Percentiles rank a stretch among this genome's conserved stretches.
phyloP scores from a whole-genome alignment of 2,329 filamentous ascomycete species.

The Zymoseptoria ardabiliae region DNA sequence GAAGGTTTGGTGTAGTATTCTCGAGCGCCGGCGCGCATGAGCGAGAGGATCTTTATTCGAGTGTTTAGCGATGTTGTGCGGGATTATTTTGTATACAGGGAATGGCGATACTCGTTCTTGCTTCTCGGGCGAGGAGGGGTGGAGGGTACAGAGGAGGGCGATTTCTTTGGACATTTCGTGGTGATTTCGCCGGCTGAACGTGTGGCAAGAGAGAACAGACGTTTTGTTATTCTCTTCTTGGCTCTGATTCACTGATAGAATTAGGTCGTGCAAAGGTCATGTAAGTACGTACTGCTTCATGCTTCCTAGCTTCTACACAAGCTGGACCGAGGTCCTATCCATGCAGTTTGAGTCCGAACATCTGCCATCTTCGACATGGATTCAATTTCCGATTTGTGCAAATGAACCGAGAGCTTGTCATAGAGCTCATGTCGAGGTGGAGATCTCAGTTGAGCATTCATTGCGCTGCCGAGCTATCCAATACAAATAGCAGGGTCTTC shows the following conservation, averaged over 20 bases:
- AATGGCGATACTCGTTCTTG: slow-evolving; percentile 13
- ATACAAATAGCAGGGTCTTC: neutral
- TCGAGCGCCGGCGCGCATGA: slow-evolving; percentile 17
- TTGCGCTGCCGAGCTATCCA: neutral
- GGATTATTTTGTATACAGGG: neutral
- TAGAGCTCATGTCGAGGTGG: neutral
- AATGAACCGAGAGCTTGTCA: neutral
- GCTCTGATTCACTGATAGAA: neutral
- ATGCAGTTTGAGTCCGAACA: neutral
- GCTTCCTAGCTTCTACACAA: neutral
- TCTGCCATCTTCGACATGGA: neutral
- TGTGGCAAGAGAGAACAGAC: neutral
- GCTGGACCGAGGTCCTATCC: neutral
- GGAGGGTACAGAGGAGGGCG: slow-evolving; percentile 20
- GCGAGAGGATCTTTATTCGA: slow-evolving; percentile 18
- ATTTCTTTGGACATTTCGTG: slow-evolving; percentile 13
- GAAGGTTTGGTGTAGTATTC: slow-evolving; percentile 20
- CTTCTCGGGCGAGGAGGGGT: slow-evolving; percentile 18
- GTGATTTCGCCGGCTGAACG: neutral
- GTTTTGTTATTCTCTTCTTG: neutral
- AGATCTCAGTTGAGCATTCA: neutral
- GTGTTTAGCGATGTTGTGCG: neutral
- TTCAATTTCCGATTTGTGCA: neutral
- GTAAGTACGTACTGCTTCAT: neutral
- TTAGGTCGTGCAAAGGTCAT: neutral